Evolutionary conservation across 2,329 filamentous ascomycete genomes (phyloP).

Genomic region (Septoria linicola): DNA sequence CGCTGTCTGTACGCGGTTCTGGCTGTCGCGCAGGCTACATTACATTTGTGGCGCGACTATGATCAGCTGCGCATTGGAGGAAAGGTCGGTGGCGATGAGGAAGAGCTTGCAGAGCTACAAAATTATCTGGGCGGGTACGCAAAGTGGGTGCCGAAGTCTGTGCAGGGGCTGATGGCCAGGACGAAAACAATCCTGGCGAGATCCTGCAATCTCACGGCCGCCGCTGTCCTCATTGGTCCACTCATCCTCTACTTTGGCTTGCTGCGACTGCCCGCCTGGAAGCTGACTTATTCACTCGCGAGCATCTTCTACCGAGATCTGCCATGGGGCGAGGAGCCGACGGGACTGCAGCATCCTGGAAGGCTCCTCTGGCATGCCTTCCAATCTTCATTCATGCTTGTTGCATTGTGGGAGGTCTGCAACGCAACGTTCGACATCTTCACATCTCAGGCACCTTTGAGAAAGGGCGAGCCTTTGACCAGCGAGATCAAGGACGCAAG

Average conservation of each 20-base stretch:
- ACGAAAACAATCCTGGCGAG: conserved; percentile 22
- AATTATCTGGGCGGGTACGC: conserved; percentile 6
- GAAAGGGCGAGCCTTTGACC: conserved; percentile 80
- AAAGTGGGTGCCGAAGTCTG: conserved; percentile 9
- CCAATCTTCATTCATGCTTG: conserved; percentile 65
- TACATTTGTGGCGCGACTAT: conserved; percentile 71
- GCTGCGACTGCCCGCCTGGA: conserved; percentile 66
- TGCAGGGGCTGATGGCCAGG: conserved; percentile 9
- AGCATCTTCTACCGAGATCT: conserved; percentile 70
- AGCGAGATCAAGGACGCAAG: conserved; percentile 64
- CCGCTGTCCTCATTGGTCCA: conserved; percentile 23
- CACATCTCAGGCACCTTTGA: conserved; percentile 76
- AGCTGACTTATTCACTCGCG: conserved; percentile 66
- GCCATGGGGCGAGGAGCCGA: conserved; percentile 61
- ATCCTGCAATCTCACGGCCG: conserved; percentile 24
- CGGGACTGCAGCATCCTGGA: conserved; percentile 50
- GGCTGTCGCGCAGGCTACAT: conserved; percentile 65
- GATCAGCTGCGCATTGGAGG: conserved; percentile 61
- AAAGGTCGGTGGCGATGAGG: conserved; percentile 10
- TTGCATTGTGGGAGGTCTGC: conserved; percentile 71
- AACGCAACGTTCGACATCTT: conserved; percentile 79
- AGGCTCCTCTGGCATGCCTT: conserved; percentile 26
- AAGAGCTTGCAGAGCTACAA: conserved; percentile 30
- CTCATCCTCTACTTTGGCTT: conserved; percentile 61
- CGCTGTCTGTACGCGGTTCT: conserved; percentile 68